Percentiles rank a stretch among this genome's conserved stretches.
Evolutionary conservation across 164 flowering plant genomes (phyloP).

Genomic region (Macadamia integrifolia): DNA sequence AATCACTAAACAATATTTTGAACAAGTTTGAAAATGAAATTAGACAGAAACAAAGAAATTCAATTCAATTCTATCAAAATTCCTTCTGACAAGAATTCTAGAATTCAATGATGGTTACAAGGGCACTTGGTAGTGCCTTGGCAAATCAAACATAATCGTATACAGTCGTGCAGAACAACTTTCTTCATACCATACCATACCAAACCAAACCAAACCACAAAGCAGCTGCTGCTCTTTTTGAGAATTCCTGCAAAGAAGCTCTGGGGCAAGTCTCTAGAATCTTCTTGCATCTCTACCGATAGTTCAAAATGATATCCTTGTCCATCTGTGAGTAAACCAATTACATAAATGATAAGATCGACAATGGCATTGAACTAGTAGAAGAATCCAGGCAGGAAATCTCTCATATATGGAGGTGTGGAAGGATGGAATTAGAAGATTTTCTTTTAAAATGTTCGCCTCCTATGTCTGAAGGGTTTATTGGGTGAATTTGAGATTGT

Average conservation of each 20-base stretch:
- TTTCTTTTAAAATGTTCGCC: no score
- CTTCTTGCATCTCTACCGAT: not conserved
- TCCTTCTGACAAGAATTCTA: not conserved
- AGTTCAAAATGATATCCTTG: conserved; percentile 12
- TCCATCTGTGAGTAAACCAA: conserved; percentile 13
- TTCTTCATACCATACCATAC: not conserved
- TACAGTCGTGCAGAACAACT: not conserved
- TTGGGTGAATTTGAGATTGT: no score
- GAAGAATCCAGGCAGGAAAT: not conserved
- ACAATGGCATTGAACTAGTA: not conserved
- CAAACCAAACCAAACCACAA: not conserved
- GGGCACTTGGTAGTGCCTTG: not conserved
- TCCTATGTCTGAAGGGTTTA: no score
- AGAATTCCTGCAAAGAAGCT: not conserved
- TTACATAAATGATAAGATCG: not conserved
- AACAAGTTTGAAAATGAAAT: not conserved
- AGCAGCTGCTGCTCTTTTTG: not conserved
- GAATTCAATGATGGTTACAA: not conserved
- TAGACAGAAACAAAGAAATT: not conserved
- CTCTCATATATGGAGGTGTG: no score
- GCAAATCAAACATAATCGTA: not conserved
- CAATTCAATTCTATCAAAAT: not conserved
- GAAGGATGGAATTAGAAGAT: no score
- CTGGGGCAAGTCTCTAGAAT: not conserved
- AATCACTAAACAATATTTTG: not conserved